Evolutionary conservation across 2,329 filamentous ascomycete genomes (phyloP).

Genomic region (Epichloe aotearoae): DNA sequence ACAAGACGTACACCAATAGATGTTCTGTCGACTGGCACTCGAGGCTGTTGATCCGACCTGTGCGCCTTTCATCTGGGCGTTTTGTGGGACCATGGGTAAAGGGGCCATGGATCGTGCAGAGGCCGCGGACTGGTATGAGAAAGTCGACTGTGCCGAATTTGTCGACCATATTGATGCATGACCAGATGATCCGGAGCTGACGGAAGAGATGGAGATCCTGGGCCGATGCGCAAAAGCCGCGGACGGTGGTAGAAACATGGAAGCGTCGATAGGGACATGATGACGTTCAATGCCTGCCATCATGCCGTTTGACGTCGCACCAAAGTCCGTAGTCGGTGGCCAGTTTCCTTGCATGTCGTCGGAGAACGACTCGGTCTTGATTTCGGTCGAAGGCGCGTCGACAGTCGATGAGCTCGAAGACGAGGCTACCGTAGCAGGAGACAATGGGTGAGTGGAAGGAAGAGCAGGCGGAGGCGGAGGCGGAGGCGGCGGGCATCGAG

Average conservation of each 20-base stretch:
- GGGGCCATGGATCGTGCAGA: slow-evolving; percentile 23
- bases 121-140: slow-evolving; percentile 26
- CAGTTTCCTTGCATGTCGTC: slow-evolving; percentile 17
- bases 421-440: slow-evolving; percentile 8
- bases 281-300: slow-evolving; percentile 4
- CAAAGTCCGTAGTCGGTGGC: slow-evolving; percentile 6
- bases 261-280: slow-evolving; percentile 8
- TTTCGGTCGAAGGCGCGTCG: slow-evolving; percentile 12
- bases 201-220: slow-evolving; percentile 35
- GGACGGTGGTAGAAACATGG: slow-evolving; percentile 22
- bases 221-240: slow-evolving; percentile 28
- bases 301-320: slow-evolving; percentile 2
- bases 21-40: slow-evolving; percentile 26
- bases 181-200: slow-evolving; percentile 36
- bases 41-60: slow-evolving; percentile 16
- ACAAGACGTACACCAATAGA: slow-evolving; percentile 44
- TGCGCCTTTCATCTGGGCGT: slow-evolving; percentile 17
- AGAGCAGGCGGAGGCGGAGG: slow-evolving; percentile 14
- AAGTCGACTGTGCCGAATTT: slow-evolving; percentile 25
- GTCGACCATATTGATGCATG: slow-evolving; percentile 33
- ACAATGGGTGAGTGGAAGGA: slow-evolving; percentile 9
- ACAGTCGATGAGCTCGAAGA: slow-evolving; percentile 9
- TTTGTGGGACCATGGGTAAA: slow-evolving; percentile 22
- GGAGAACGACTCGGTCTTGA: slow-evolving; percentile 17
- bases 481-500: slow-evolving; percentile 17